Evolutionary conservation across 768 basidiomycete species (phyloP).

Genomic region (Naganishia randhawae): DNA sequence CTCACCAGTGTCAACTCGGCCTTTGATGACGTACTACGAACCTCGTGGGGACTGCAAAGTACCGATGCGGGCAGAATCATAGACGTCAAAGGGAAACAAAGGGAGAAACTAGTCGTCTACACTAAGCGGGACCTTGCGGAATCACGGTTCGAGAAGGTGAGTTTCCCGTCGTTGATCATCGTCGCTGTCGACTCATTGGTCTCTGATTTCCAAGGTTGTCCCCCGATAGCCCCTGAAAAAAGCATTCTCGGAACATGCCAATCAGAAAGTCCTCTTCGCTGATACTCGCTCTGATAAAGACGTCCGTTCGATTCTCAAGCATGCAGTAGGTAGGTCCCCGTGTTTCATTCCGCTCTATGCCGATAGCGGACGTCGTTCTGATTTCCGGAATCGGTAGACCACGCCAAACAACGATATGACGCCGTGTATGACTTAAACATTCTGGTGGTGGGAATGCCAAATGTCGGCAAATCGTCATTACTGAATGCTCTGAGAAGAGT

Average conservation of each 20-base stretch:
- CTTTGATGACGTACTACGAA: slow-evolving; percentile 62
- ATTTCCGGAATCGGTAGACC: slow-evolving; percentile 54
- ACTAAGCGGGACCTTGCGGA: slow-evolving; percentile 92
- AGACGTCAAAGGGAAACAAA: slow-evolving; percentile 46
- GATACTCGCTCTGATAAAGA: slow-evolving; percentile 50
- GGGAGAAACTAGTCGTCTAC: slow-evolving; percentile 84
- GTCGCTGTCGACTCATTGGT: neutral
- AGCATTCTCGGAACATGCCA: slow-evolving; percentile 49
- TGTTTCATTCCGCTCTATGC: neutral
- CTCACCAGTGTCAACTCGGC: slow-evolving; percentile 88
- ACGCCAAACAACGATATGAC: slow-evolving; percentile 67
- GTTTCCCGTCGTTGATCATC: slow-evolving; percentile 56
- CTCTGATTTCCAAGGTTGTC: neutral
- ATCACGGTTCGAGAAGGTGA: slow-evolving; percentile 78
- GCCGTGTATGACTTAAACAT: slow-evolving; percentile 72
- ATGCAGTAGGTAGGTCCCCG: slow-evolving; percentile 50
- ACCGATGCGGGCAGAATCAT: slow-evolving; percentile 25
- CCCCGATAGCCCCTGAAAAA: slow-evolving; percentile 48
- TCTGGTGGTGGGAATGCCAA: slow-evolving; percentile 91
- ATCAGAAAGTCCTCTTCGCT: slow-evolving; percentile 52
- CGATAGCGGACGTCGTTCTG: neutral
- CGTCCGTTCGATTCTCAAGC: slow-evolving; percentile 46
- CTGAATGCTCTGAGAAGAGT: slow-evolving; percentile 86
- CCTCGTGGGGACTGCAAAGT: slow-evolving; percentile 39
- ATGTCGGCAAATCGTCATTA: slow-evolving; percentile 91